These are phyloP conservation scores for Ilyonectria destructans DNA, from an alignment of 2,329 filamentous ascomycete species.

Conservation along the genomic window DNA sequence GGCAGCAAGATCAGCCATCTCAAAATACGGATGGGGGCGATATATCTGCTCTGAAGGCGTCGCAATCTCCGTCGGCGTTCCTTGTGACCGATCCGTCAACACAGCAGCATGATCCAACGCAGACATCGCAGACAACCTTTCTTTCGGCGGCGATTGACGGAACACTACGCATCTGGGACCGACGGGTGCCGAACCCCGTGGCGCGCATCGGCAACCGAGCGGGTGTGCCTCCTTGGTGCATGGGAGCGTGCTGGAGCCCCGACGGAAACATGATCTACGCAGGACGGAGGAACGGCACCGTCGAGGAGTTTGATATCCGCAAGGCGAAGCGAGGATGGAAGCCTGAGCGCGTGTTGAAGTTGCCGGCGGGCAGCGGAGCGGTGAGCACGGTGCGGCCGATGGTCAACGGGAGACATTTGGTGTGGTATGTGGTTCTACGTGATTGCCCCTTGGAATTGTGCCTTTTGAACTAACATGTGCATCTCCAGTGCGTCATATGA, in stretches of 20 bases:
- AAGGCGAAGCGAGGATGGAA: conserved; percentile 78
- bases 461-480: not conserved
- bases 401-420: conserved; percentile 91
- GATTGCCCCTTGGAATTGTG: not conserved
- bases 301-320: conserved; percentile 94
- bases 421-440: conserved; percentile 70
- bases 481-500: conserved; percentile 87
- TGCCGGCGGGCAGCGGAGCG: conserved; percentile 90
- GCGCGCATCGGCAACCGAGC: conserved; percentile 83
- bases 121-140: conserved; percentile 84
- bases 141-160: conserved; percentile 92
- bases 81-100: conserved; percentile 57
- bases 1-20: conserved; percentile 26
- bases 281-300: conserved; percentile 90
- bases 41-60: conserved; percentile 36
- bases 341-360: conserved; percentile 86
- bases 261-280: conserved; percentile 97
- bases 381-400: conserved; percentile 92
- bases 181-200: conserved; percentile 81
- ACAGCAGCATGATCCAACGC: conserved; percentile 67
- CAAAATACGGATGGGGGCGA: conserved; percentile 27
- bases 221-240: conserved; percentile 94
- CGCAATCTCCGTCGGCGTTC: conserved; percentile 43
- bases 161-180: conserved; percentile 93
- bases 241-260: conserved; percentile 96